phyloP scores from a whole-genome alignment of 116 monocot genomes.

The Phalaenopsis hybrid region DNA sequence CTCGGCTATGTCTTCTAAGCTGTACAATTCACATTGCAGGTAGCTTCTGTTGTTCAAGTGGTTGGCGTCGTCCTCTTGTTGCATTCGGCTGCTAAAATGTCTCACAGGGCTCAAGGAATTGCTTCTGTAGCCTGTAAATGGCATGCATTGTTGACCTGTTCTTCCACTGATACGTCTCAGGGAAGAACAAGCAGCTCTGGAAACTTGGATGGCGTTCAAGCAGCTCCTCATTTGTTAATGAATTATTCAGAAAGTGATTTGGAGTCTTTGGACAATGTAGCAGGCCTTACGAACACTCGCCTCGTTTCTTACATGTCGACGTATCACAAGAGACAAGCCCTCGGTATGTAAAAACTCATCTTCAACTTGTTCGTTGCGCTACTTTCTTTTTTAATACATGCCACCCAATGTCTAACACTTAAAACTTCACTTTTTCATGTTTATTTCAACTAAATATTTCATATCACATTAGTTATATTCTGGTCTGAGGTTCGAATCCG shows the following conservation, averaged over 20 bases:
- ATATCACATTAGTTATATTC: no score
- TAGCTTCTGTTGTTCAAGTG: constrained; percentile 71
- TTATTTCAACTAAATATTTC: no score
- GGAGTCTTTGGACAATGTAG: constrained; percentile 53
- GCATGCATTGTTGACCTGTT: constrained; percentile 67
- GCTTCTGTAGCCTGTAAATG: constrained; percentile 68
- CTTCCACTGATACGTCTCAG: constrained; percentile 27
- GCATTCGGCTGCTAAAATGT: constrained; percentile 78
- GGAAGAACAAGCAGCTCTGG: constrained; percentile 27
- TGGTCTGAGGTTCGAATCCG: no score
- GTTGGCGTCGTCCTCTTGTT: constrained; percentile 67
- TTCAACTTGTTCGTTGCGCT: not conserved
- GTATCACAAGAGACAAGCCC: constrained; percentile 80
- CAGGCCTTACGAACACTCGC: constrained; percentile 29
- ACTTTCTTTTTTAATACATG: no score
- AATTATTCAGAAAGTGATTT: constrained; percentile 62
- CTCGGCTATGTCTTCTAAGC: not conserved
- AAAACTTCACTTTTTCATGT: no score
- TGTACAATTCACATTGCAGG: constrained; percentile 26
- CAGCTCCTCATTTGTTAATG: constrained; percentile 10
- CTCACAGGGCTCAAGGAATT: constrained; percentile 74
- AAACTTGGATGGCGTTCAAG: constrained; percentile 27
- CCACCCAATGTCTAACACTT: no score
- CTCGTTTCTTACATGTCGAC: constrained; percentile 37
- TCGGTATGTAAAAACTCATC: constrained; percentile 39